These are phyloP conservation scores for Fusarium sp. DNA, from an alignment of 2,329 filamentous ascomycete species.

Conservation along the genomic window DNA sequence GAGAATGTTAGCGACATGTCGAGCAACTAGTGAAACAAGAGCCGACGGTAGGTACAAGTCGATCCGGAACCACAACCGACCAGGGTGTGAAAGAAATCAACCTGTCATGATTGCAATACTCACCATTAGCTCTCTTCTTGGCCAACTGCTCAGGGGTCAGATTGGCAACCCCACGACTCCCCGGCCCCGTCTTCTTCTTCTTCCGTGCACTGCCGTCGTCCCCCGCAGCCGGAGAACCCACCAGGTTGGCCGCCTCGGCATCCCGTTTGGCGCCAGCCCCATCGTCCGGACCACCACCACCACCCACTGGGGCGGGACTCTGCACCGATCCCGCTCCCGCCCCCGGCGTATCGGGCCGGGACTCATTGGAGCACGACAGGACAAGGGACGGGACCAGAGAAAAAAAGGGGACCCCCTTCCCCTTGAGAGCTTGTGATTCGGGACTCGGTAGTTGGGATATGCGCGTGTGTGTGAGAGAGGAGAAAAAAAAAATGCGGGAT, in stretches of 20 bases:
- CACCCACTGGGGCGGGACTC: conserved; percentile 22
- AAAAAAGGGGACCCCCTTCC: not conserved
- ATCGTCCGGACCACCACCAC: conserved; percentile 12
- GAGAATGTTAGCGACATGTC: conserved; percentile 30
- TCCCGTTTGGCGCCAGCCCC: conserved; percentile 39
- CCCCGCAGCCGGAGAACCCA: conserved; percentile 32
- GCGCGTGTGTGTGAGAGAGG: conserved; percentile 13
- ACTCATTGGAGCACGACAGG: conserved; percentile 31
- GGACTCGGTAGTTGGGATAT: conserved; percentile 15
- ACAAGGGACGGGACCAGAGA: not conserved
- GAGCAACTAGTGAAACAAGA: not conserved
- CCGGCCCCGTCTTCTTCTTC: conserved; percentile 60
- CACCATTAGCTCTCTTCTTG: conserved; percentile 72
- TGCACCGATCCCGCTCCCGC: conserved; percentile 28
- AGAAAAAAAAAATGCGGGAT: not conserved
- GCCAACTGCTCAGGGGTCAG: conserved; percentile 80
- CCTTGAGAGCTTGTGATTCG: conserved; percentile 25
- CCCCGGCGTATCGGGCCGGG: conserved; percentile 36
- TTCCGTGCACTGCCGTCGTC: conserved; percentile 49
- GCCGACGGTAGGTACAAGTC: conserved; percentile 7
- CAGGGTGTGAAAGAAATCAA: not conserved
- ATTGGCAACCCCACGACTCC: conserved; percentile 67
- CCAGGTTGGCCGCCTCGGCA: conserved; percentile 28
- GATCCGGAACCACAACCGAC: not conserved
- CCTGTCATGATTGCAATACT: conserved; percentile 38